A percentile compares a stretch with the other conserved stretches of the same genome.
These are phyloP conservation scores for Microthlaspi erraticum DNA, from an alignment of 345 rosid genomes.

Conservation along the genomic window DNA sequence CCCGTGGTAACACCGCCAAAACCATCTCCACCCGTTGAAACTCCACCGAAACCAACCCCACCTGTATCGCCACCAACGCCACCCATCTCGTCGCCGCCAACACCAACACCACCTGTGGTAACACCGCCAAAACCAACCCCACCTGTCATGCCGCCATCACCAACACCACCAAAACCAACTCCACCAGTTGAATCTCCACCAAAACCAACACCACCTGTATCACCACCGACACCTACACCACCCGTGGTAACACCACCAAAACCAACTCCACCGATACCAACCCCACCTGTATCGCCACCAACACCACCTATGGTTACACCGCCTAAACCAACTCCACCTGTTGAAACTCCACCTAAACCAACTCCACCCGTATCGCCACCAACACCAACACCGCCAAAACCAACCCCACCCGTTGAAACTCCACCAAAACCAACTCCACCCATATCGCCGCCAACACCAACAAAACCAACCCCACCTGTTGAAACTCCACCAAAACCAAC, in stretches of 20 bases:
- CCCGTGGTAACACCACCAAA: background rate
- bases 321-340: too few species aligned
- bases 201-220: background rate
- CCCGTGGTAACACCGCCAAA: too few species aligned
- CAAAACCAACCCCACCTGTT: background rate
- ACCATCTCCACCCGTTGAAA: background rate
- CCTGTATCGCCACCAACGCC: too few species aligned
- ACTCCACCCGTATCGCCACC: background rate
- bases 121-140: too few species aligned
- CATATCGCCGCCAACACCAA: background rate
- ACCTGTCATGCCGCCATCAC: constrained; percentile 16
- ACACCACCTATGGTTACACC: background rate
- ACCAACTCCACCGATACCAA: too few species aligned
- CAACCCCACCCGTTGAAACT: background rate
- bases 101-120: background rate
- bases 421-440: background rate
- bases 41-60: too few species aligned
- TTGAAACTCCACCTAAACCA: too few species aligned
- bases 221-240: background rate
- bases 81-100: background rate
- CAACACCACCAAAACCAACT: background rate
- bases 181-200: background rate
- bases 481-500: background rate
- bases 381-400: background rate
- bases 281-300: background rate